phyloP scores from a whole-genome alignment of 1,284 basidiomycete genomes.

The Cryptococcus deneoformans region DNA sequence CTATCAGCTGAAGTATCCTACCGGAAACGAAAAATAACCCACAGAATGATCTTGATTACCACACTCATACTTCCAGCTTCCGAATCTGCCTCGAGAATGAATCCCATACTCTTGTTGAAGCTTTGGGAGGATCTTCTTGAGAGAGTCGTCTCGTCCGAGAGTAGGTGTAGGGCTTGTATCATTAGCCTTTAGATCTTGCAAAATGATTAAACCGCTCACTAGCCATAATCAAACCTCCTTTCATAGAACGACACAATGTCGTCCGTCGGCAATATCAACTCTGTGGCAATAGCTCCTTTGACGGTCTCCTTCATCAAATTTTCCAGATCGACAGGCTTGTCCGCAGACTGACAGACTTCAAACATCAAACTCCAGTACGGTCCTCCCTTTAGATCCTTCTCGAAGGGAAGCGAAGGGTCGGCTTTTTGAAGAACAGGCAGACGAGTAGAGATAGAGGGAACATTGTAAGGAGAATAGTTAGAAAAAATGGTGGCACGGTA shows the following conservation, averaged over 20 bases:
- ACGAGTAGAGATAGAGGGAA: constrained; percentile 47
- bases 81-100: constrained; percentile 54
- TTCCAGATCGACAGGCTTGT: constrained; percentile 53
- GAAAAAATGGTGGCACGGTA: constrained; percentile 57
- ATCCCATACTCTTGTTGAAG: constrained; percentile 50
- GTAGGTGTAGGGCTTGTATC: constrained; percentile 52
- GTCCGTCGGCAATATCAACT: constrained; percentile 52
- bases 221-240: constrained; percentile 52
- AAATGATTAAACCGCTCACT: constrained; percentile 20
- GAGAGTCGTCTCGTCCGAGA: constrained; percentile 52
- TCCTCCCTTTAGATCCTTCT: constrained; percentile 47
- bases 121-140: constrained; percentile 51
- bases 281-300: constrained; percentile 53
- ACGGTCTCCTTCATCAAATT: constrained; percentile 54
- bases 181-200: background rate
- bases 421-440: constrained; percentile 53
- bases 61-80: constrained; percentile 55
- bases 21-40: constrained; percentile 4
- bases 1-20: background rate
- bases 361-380: constrained; percentile 56
- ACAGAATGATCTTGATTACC: constrained; percentile 56
- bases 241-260: constrained; percentile 57
- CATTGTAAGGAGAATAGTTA: constrained; percentile 56
- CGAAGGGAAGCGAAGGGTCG: constrained; percentile 48
- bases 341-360: constrained; percentile 55